A percentile compares a stretch with the other conserved stretches of the same genome.
Evolutionary conservation across 139 green algal species (phyloP).

Genomic region (Asterochloris erici): DNA sequence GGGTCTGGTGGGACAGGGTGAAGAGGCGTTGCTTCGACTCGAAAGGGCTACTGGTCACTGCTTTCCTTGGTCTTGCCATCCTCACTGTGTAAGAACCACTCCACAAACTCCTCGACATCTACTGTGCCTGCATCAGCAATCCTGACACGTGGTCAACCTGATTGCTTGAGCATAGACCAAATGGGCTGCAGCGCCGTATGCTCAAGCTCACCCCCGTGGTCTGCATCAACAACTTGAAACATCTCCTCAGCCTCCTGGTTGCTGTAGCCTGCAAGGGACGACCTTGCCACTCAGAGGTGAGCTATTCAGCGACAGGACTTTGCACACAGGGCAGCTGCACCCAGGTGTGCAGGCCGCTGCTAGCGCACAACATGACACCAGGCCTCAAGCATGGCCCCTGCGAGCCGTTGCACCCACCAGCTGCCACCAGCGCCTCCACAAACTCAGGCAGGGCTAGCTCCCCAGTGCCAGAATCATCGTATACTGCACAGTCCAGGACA

Average conservation of each 20-base stretch:
- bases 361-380: neutral
- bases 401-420: neutral
- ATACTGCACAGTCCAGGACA: neutral
- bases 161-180: neutral
- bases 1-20: no score
- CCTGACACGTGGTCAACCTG: neutral
- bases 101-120: slow-evolving; percentile 15
- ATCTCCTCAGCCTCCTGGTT: slow-evolving; percentile 7
- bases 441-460: slow-evolving; percentile 8
- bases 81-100: slow-evolving; percentile 17
- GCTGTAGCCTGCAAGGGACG: slow-evolving; percentile 1
- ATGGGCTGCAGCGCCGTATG: neutral
- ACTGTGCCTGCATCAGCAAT: slow-evolving; percentile 4
- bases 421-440: slow-evolving; percentile 11
- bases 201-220: neutral
- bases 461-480: slow-evolving; percentile 9
- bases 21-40: no score
- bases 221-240: slow-evolving; percentile 19
- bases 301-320: neutral
- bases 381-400: neutral
- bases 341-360: neutral
- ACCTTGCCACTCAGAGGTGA: neutral
- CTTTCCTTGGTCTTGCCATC: slow-evolving; percentile 3
- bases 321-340: neutral
- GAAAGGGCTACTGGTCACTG: no score